Conservation (phyloP, 2,329 filamentous ascomycete genomes). For the Cercospora sojina region DNA sequence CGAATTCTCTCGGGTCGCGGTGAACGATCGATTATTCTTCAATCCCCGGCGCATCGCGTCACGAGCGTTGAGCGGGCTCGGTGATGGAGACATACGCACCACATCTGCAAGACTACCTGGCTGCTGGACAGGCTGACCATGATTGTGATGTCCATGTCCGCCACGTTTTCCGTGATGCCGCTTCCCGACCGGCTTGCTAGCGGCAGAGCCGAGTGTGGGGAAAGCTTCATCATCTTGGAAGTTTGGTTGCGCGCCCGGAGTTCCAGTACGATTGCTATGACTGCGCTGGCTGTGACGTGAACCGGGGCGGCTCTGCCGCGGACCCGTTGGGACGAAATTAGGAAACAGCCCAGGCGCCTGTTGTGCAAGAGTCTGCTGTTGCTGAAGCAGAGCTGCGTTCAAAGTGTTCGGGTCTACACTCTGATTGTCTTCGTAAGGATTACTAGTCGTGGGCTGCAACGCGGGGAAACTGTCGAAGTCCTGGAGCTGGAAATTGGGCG, state of each 20-base stretch:
- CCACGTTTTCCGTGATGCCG: constrained; percentile 92
- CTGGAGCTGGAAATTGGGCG: constrained; percentile 72
- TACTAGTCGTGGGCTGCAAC: constrained; percentile 53
- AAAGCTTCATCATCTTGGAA: constrained; percentile 96
- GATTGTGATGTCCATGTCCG: constrained; percentile 66
- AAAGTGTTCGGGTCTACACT: constrained; percentile 42
- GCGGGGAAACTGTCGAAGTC: constrained; percentile 84
- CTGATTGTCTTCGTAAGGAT: constrained; percentile 43
- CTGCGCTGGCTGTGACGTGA: constrained; percentile 78
- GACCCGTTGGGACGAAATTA: constrained; percentile 54
- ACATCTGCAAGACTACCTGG: constrained; percentile 87
- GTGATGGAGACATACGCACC: constrained; percentile 90
- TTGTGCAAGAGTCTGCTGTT: constrained; percentile 45
- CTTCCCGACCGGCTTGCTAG: constrained; percentile 69
- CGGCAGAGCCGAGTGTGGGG: constrained; percentile 77
- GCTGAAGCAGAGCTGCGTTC: constrained; percentile 44
- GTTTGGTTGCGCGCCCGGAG: constrained; percentile 61
- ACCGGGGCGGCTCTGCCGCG: constrained; percentile 60
- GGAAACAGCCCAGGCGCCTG: constrained; percentile 65
- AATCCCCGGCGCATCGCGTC: constrained; percentile 53
- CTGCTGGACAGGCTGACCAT: constrained; percentile 67
- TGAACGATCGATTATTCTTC: constrained; percentile 65
- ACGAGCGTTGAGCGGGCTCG: constrained; percentile 52
- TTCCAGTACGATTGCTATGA: constrained; percentile 64
- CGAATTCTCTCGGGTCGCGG: constrained; percentile 69